These are phyloP conservation scores for Penicillium vulpinum DNA, from an alignment of 2,329 filamentous ascomycete species.

Conservation along the genomic window DNA sequence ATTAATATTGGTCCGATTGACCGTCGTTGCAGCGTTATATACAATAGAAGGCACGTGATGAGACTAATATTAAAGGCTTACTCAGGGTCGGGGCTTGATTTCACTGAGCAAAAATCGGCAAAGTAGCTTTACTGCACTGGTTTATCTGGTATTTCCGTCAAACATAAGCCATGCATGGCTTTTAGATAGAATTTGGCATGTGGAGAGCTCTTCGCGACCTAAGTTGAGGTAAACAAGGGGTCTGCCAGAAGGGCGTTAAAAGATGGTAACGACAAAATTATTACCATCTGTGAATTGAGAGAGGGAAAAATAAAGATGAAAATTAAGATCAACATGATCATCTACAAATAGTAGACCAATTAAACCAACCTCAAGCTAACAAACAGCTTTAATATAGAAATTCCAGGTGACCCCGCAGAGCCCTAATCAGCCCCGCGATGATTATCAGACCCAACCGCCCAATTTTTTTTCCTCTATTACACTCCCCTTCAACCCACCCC, in stretches of 20 bases:
- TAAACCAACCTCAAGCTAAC: not conserved
- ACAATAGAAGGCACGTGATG: not conserved
- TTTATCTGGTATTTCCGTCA: not conserved
- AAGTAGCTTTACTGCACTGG: not conserved
- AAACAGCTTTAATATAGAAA: not conserved
- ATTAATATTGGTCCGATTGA: not conserved
- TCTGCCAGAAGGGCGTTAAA: not conserved
- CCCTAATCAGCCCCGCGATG: constrained; percentile 37
- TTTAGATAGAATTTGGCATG: not conserved
- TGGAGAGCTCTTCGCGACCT: not conserved
- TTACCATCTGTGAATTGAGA: not conserved
- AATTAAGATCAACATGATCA: not conserved
- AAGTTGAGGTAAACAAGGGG: not conserved
- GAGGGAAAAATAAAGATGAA: not conserved
- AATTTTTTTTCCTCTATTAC: constrained; percentile 28
- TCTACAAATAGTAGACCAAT: not conserved
- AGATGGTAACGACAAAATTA: not conserved
- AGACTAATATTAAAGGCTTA: not conserved
- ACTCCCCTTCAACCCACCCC: constrained; percentile 1
- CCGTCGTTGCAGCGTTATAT: not conserved
- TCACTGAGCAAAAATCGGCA: not conserved
- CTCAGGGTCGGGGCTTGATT: not conserved
- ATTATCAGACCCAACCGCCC: constrained; percentile 14
- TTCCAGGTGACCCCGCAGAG: constrained; percentile 31
- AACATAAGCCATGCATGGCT: not conserved